Evolutionary conservation across 345 rosid species (phyloP).

Genomic region (Lagerstroemia speciosa): DNA sequence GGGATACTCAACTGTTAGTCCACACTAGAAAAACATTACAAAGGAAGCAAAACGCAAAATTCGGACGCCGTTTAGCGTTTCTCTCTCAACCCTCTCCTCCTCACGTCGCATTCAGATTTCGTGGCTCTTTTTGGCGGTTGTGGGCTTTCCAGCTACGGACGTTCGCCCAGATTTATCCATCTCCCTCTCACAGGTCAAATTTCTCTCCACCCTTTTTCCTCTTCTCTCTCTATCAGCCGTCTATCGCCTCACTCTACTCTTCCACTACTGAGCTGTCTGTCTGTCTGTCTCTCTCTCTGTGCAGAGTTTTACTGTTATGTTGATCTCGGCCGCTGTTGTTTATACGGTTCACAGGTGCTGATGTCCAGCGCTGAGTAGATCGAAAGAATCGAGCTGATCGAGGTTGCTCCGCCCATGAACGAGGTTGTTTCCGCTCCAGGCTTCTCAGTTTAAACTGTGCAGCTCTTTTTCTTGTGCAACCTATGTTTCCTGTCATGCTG

Average conservation of each 20-base stretch:
- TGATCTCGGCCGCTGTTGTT: background rate
- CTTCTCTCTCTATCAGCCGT: background rate
- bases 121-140: constrained; percentile 29
- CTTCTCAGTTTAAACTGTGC: background rate
- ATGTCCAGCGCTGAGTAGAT: constrained; percentile 16
- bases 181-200: constrained; percentile 12
- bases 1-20: too few relatives aligned
- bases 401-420: constrained; percentile 18
- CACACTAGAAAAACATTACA: too few relatives aligned
- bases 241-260: constrained; percentile 6
- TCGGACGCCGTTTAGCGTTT: background rate
- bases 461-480: constrained; percentile 19
- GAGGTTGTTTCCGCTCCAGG: constrained; percentile 17
- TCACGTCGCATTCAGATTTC: background rate
- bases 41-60: background rate
- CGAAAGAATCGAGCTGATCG: constrained; percentile 17
- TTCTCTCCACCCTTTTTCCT: background rate
- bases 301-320: constrained; percentile 12
- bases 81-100: too few relatives aligned
- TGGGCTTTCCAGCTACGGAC: constrained; percentile 28
- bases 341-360: background rate
- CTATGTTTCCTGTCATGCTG: background rate
- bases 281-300: constrained; percentile 1
- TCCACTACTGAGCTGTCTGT: background rate
- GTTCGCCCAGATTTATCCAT: constrained; percentile 25